Conservation (phyloP, 805 yeast genomes). For the Komagataella kurtzmanii region DNA sequence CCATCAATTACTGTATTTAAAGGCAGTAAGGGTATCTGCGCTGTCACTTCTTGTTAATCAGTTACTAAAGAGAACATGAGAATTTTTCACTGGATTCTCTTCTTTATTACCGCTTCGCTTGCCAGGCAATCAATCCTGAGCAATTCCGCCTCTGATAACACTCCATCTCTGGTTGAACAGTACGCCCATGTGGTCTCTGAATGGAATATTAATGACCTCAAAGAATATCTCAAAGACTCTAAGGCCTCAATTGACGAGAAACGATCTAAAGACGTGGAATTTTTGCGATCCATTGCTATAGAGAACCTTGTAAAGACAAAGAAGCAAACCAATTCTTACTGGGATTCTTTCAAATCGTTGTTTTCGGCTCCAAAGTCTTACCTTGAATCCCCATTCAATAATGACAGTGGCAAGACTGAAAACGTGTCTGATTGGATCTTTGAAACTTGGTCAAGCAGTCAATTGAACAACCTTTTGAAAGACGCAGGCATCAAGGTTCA, state of each 20-base stretch:
- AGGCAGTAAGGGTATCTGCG: background rate
- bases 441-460: conserved; percentile 26
- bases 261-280: conserved; percentile 2
- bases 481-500: conserved; percentile 16
- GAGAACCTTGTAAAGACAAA: background rate
- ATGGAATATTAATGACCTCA: conserved; percentile 21
- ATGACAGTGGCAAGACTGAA: background rate
- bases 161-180: background rate
- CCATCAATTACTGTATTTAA: background rate
- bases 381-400: background rate
- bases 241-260: conserved; percentile 9
- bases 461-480: conserved; percentile 19
- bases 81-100: background rate
- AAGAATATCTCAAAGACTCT: conserved; percentile 20
- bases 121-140: background rate
- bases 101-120: background rate
- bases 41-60: background rate
- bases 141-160: background rate
- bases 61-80: background rate
- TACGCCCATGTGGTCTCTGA: conserved; percentile 8
- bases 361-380: background rate
- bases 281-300: background rate
- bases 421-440: conserved; percentile 30
- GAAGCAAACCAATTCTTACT: background rate
- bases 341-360: background rate